Evolutionary conservation across 2,329 filamentous ascomycete genomes (phyloP).

Genomic region (Xylaria sp.): DNA sequence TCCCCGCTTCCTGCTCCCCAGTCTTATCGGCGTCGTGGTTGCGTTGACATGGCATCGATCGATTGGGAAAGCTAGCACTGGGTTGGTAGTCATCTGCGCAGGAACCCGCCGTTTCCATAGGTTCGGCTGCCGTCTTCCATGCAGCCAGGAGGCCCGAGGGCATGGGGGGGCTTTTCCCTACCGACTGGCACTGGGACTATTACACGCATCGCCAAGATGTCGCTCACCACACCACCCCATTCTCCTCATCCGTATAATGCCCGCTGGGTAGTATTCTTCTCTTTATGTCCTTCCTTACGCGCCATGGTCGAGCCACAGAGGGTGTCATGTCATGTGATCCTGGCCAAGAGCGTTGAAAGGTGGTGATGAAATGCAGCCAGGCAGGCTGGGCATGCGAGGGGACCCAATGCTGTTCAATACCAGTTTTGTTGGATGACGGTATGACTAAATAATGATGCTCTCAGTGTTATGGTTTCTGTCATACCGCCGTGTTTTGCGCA

Average conservation of each 20-base stretch:
- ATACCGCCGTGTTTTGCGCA: conserved; percentile 1
- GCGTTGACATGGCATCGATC: conserved; percentile 45
- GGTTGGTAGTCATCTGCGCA: conserved; percentile 50
- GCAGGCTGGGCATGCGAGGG: background rate
- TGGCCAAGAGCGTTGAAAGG: background rate
- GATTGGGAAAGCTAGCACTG: conserved; percentile 33
- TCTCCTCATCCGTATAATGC: background rate
- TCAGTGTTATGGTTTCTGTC: background rate
- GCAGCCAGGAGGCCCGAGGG: conserved; percentile 12
- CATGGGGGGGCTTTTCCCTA: conserved; percentile 13
- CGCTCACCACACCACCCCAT: conserved; percentile 2
- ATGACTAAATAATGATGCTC: background rate
- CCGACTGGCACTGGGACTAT: conserved; percentile 19
- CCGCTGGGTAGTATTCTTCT: background rate
- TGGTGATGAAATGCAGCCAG: conserved; percentile 14
- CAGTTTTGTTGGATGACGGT: background rate
- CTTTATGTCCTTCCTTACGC: background rate
- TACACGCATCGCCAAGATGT: conserved; percentile 27
- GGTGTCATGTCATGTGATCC: conserved; percentile 14
- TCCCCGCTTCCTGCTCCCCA: conserved; percentile 22
- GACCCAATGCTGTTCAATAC: background rate
- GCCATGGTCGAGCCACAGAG: conserved; percentile 21
- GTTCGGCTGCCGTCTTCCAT: conserved; percentile 40
- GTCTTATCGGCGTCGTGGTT: conserved; percentile 31
- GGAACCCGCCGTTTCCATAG: conserved; percentile 50